Evolutionary conservation across 768 basidiomycete genomes (phyloP).

Genomic region (Serendipita sp.): DNA sequence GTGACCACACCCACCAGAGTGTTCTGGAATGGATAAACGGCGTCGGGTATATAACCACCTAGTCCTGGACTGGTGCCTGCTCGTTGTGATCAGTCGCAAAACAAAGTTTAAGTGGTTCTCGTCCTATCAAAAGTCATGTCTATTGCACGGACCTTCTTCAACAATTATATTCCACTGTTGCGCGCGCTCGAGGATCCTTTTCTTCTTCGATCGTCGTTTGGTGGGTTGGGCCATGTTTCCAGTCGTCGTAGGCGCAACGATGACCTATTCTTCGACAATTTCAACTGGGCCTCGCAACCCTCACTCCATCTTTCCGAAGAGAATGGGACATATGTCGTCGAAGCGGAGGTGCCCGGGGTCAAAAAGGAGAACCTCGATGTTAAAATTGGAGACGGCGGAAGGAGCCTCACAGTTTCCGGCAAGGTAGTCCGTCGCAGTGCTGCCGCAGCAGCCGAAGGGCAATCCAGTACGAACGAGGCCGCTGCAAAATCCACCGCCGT

Average conservation of each 20-base stretch:
- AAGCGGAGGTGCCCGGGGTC: slow-evolving; percentile 67
- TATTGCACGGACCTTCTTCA: slow-evolving; percentile 44
- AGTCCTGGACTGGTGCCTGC: no score
- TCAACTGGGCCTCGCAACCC: slow-evolving; percentile 20
- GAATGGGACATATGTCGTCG: slow-evolving; percentile 46
- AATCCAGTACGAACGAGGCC: slow-evolving; percentile 12
- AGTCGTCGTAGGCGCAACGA: slow-evolving; percentile 20
- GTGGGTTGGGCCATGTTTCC: slow-evolving; percentile 10
- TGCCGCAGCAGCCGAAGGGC: no score
- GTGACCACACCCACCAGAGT: no score
- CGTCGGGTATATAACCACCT: no score
- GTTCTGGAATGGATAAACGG: no score
- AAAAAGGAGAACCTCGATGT: slow-evolving; percentile 64
- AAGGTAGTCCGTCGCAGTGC: slow-evolving; percentile 25
- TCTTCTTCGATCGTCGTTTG: slow-evolving; percentile 22
- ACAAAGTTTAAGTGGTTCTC: no score
- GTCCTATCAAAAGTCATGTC: slow-evolving; percentile 40
- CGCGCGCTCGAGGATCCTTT: slow-evolving; percentile 63
- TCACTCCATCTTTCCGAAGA: slow-evolving; percentile 56
- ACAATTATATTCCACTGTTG: slow-evolving; percentile 39
- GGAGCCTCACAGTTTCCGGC: slow-evolving; percentile 59
- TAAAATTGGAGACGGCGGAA: slow-evolving; percentile 51
- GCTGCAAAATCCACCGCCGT: neutral
- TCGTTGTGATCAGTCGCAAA: no score
- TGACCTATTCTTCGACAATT: neutral